phyloP scores from a whole-genome alignment of 768 basidiomycete species.

The Pleurotus sapidus region DNA sequence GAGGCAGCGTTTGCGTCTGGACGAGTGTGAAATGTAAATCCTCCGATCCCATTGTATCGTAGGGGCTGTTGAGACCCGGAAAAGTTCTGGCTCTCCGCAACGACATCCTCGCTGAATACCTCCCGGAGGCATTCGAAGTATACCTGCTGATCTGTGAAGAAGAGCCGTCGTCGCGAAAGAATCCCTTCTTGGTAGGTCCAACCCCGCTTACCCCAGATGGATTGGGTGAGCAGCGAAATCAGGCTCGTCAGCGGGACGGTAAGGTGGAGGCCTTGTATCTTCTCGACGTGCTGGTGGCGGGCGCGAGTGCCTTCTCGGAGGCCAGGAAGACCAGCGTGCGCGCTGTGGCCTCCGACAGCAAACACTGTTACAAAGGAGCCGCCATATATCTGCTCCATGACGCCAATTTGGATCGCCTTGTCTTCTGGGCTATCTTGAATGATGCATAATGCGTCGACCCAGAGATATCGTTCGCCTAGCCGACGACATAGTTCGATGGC shows the following conservation, averaged over 20 bases:
- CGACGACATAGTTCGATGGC: background rate
- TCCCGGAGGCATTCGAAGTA: background rate
- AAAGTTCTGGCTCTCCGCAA: background rate
- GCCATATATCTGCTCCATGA: constrained; percentile 3
- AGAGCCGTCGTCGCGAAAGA: background rate
- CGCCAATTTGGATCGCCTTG: background rate
- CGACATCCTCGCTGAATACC: background rate
- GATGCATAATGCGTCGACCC: background rate
- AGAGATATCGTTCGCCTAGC: background rate
- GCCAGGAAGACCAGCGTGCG: background rate
- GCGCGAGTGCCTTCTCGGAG: background rate
- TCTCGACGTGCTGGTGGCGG: background rate
- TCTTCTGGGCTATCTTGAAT: background rate
- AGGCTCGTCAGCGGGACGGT: background rate
- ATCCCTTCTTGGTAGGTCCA: constrained; percentile 4
- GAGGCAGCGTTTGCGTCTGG: background rate
- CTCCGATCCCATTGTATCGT: background rate
- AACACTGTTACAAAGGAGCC: background rate
- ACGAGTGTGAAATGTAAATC: background rate
- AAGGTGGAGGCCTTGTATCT: background rate
- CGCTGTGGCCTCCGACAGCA: background rate
- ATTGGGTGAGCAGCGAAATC: background rate
- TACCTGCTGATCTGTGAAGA: background rate
- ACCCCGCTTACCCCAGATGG: background rate
- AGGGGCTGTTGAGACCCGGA: background rate